phyloP scores from a whole-genome alignment of 345 rosid species.

The Eucalyptus cloeziana region DNA sequence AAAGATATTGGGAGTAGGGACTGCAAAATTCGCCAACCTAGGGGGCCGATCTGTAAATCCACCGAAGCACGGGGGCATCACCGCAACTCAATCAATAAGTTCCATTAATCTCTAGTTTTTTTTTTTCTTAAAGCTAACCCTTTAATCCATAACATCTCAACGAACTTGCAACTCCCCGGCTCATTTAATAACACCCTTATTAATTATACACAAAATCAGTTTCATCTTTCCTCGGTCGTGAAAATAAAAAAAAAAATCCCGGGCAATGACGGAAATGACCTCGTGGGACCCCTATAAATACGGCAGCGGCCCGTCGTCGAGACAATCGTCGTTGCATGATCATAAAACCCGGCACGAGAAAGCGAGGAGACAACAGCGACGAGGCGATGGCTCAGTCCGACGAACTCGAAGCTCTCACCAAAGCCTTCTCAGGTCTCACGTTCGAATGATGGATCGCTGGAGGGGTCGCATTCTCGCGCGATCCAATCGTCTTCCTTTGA shows the following conservation, averaged over 20 bases:
- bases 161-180: neutral
- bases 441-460: neutral
- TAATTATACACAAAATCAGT: neutral
- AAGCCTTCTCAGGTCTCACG: slow-evolving; percentile 60
- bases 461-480: neutral
- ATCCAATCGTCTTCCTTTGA: neutral
- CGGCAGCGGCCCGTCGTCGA: neutral
- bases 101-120: neutral
- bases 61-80: neutral
- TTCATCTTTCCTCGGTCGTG: neutral
- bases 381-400: slow-evolving; percentile 40
- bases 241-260: neutral
- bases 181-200: neutral
- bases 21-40: neutral
- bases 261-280: slow-evolving; percentile 26
- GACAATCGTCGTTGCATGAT: neutral
- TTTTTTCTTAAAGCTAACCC: neutral
- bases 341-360: neutral
- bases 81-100: neutral
- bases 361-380: neutral
- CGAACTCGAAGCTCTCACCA: slow-evolving; percentile 31
- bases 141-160: neutral
- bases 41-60: neutral
- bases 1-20: neutral
- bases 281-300: slow-evolving; percentile 8